These are phyloP conservation scores for Blepharisma japonicum DNA, from an alignment of 73 alveolate species.

Conservation along the genomic window DNA sequence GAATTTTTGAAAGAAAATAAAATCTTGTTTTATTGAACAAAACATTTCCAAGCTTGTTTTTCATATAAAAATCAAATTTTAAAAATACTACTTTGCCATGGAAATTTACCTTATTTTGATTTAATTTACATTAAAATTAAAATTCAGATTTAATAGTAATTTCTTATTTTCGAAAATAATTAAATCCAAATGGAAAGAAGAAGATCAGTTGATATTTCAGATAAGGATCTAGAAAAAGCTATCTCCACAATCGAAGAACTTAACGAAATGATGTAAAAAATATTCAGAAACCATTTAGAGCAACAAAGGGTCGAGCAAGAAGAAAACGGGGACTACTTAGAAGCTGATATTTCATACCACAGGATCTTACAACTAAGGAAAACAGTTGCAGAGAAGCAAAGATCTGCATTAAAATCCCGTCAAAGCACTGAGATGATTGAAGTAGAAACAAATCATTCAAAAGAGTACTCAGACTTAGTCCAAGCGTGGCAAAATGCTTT, in stretches of 20 bases:
- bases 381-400: conserved; percentile 29
- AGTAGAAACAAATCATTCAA: conserved; percentile 50
- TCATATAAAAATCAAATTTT: too few species aligned
- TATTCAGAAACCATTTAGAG: conserved; percentile 43
- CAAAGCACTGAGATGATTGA: conserved; percentile 50
- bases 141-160: too few species aligned
- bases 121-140: too few species aligned
- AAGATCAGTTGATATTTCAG: too few species aligned
- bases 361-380: conserved; percentile 42
- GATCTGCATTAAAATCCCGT: conserved; percentile 34
- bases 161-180: too few species aligned
- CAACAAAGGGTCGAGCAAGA: conserved; percentile 57
- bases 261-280: conserved; percentile 37
- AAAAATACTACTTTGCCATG: too few species aligned
- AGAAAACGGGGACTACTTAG: conserved; percentile 43
- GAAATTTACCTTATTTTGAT: too few species aligned
- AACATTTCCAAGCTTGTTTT: too few species aligned
- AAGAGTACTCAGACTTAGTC: conserved; percentile 56
- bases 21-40: too few species aligned
- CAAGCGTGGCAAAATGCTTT: conserved; percentile 49
- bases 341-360: conserved; percentile 70
- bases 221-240: too few species aligned
- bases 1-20: too few species aligned
- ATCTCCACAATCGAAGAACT: conserved; percentile 21
- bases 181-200: too few species aligned